phyloP scores from a whole-genome alignment of 352 stramenopile genomes.

The Phytophthora litchii region DNA sequence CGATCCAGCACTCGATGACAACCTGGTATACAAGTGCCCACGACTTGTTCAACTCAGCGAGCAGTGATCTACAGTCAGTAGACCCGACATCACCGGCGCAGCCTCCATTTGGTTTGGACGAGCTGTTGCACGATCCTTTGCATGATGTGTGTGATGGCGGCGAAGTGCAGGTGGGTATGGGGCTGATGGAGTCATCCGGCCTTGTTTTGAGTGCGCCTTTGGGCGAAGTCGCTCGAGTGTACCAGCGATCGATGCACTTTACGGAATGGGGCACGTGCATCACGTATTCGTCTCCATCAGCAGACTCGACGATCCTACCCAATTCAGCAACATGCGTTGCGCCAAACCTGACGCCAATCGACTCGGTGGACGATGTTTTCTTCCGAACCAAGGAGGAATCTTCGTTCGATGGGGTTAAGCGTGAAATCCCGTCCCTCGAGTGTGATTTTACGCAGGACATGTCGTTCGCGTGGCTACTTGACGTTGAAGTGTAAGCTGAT shows the following conservation, averaged over 20 bases:
- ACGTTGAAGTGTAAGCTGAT: slow-evolving; percentile 25
- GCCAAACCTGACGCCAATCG: slow-evolving; percentile 10
- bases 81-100: slow-evolving; percentile 34
- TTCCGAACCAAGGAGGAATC: slow-evolving; percentile 12
- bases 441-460: slow-evolving; percentile 8
- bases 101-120: slow-evolving; percentile 30
- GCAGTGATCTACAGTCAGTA: not conserved
- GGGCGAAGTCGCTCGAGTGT: slow-evolving; percentile 22
- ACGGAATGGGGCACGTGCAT: slow-evolving; percentile 21
- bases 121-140: slow-evolving; percentile 35
- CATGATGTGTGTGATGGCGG: slow-evolving; percentile 21
- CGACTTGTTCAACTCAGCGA: slow-evolving; percentile 2
- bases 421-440: slow-evolving; percentile 10
- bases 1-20: slow-evolving; percentile 8
- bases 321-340: slow-evolving; percentile 2
- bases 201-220: slow-evolving; percentile 21
- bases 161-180: not conserved
- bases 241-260: slow-evolving; percentile 11
- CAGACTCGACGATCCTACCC: not conserved
- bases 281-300: slow-evolving; percentile 15
- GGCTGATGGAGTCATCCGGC: slow-evolving; percentile 2
- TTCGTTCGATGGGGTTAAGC: slow-evolving; percentile 12
- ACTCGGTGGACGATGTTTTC: slow-evolving; percentile 8
- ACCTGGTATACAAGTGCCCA: slow-evolving; percentile 16
- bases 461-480: slow-evolving; percentile 10